Conservation (phyloP, 768 basidiomycete species). For the Lactarius sanguifluus region DNA sequence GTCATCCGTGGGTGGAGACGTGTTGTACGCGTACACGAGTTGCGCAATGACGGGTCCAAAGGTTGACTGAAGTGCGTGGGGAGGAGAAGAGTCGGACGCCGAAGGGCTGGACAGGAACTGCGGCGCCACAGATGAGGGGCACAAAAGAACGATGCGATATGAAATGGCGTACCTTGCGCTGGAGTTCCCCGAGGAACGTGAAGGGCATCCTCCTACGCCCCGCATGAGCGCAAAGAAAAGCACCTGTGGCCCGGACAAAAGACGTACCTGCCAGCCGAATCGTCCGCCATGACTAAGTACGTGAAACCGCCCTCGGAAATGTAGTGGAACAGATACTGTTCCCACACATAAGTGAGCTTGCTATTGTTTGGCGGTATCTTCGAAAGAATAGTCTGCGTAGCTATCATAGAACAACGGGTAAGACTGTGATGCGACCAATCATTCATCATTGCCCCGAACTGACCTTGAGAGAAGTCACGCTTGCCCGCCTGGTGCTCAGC, state of each 20-base stretch:
- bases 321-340: conserved; percentile 93
- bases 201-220: conserved; percentile 81
- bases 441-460: conserved; percentile 1
- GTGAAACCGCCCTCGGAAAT: conserved; percentile 84
- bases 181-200: conserved; percentile 85
- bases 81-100: conserved; percentile 47
- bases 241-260: background rate
- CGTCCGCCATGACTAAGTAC: conserved; percentile 94
- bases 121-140: conserved; percentile 18
- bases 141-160: conserved; percentile 7
- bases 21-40: conserved; percentile 87
- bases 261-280: conserved; percentile 79
- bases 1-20: conserved; percentile 83
- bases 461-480: conserved; percentile 88
- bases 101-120: conserved; percentile 66
- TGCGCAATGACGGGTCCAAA: conserved; percentile 69
- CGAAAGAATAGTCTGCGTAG: conserved; percentile 83
- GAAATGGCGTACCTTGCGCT: conserved; percentile 55
- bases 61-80: conserved; percentile 66
- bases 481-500: conserved; percentile 82
- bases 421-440: background rate
- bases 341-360: conserved; percentile 87
- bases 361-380: conserved; percentile 91
- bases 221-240: background rate
- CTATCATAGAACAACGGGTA: conserved; percentile 40